Evolutionary conservation across 495 filamentous ascomycete species (phyloP).

Genomic region (Penicillium salamii): DNA sequence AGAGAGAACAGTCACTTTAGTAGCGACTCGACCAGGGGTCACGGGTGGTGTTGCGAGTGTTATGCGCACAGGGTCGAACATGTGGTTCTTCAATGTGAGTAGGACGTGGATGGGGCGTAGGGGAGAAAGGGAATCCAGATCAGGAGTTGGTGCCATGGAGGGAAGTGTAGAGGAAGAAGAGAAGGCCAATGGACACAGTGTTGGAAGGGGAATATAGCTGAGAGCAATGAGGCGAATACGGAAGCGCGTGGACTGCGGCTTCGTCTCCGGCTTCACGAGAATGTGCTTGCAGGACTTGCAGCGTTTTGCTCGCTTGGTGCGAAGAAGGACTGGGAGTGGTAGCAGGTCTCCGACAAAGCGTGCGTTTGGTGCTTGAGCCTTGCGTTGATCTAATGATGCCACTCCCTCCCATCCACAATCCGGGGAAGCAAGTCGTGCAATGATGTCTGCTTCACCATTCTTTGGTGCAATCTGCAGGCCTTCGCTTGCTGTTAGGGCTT

Average conservation of each 20-base stretch:
- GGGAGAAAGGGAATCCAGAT: constrained; percentile 56
- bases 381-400: constrained; percentile 51
- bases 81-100: constrained; percentile 85
- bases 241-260: constrained; percentile 80
- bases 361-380: constrained; percentile 44
- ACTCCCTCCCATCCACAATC: constrained; percentile 54
- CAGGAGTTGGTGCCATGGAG: constrained; percentile 26
- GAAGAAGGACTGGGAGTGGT: constrained; percentile 74
- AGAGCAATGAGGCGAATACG: constrained; percentile 84
- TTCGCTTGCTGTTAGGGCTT: constrained; percentile 65
- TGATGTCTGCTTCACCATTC: constrained; percentile 44
- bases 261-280: constrained; percentile 89
- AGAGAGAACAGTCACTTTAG: constrained; percentile 86
- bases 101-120: constrained; percentile 75
- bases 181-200: constrained; percentile 61
- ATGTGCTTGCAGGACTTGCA: constrained; percentile 92
- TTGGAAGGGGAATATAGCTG: constrained; percentile 81
- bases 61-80: constrained; percentile 85
- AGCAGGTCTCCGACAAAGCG: constrained; percentile 66
- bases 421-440: constrained; percentile 43
- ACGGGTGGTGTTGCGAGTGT: constrained; percentile 80
- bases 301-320: constrained; percentile 89
- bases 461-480: constrained; percentile 58
- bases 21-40: constrained; percentile 73
- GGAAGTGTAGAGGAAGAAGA: constrained; percentile 20